Base-by-base conservation (phyloP, 768 basidiomycete genomes). In the Boletus bicolor region DNA sequence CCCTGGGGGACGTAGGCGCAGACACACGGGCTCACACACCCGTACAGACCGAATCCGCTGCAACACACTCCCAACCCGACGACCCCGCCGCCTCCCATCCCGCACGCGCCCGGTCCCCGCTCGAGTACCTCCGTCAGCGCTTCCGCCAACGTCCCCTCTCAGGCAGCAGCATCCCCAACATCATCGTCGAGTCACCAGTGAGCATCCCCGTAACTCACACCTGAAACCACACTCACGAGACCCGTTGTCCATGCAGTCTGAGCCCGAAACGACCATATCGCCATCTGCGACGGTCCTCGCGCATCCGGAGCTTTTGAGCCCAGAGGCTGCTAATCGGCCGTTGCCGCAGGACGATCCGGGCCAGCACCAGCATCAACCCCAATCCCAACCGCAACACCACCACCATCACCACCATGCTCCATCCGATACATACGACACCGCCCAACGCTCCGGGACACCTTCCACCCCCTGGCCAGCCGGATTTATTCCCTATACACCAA, bases 181-280 rank as follows among this genome's bases (percentile, higher is more conserved):
- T 81, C 51, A 58, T 75, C 37, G 72, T 82, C 32, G 73, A 79
- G 64, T 73, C 80, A 15, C 81, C 80, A 12, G 80, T 81, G 60
- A 75, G 67, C 21, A 32, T 21, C n/a, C 26, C 34, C 8, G 6
- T 9, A 0, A 30, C 8, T 10, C 51, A 3, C 9, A 24, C 26
- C 4, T 28, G 19, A 8, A 11, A 11, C 32, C 28, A 17, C 32
- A 46, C 41, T 46, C 38, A 36, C 9, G 5, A 26, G 1, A 14
- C n/a, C n/a, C n/a, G 2, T n/a, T 48, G 5, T 53, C 43, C n/a
- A 37, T 14, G 21, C 38, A 81, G 79, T 77, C 78, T 7, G 71
- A 72, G 39, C 73, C 78, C 4, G 72, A 73, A 9, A 73, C 76
- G 2, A 62, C 57, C 30, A 51, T 69, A 1, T 78, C 79, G 2